Base-by-base conservation (phyloP, 2,329 filamentous ascomycete species). In the Stemphylium vesicarium region DNA sequence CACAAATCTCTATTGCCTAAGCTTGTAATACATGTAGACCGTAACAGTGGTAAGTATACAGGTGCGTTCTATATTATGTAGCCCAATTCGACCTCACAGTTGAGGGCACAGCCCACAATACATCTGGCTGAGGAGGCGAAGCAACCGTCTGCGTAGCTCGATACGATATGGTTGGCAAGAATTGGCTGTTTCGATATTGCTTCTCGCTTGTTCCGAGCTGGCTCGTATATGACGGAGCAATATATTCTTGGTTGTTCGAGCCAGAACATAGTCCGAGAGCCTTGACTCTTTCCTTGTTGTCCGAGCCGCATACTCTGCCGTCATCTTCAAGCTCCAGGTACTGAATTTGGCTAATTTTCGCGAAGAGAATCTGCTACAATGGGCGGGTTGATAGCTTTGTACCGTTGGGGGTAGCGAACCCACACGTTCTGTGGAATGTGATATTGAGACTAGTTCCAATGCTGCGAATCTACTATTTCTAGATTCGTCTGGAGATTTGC, bases 341-440 rank as follows among this genome's bases (percentile, higher is more conserved):
- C 6, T 13, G 1, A 13, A 50, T 18, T 2, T 50, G 8, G 22
- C 32, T 50, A 13, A 43, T 38, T 7, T 4, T 4, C 11, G 6
- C n/a, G 22, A 22, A 50, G 31, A 0, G 22, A 1, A 20, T 37
- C 15, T 13, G n/a, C 47, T 43, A 50, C 11, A 12, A 50, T 22
- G 4, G 22, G 47, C 13, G 2, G n/a, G 2, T 50, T 43, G 8
- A 50, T 37, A 22, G 38, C 38, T 35, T 16, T 50, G 10, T 50
- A 50, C 2, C 7, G 11, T 9, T 43, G n/a, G 9, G 47, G 42
- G 12, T 56, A 56, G 37, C 32, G 32, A 35, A 56, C 22, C 53
- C 16, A 56, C 8, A 56, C 47, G 13, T 47, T 47, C 13, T 56
- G 37, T n/a, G 20, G 47, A 47, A 51, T 46, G 22, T 39, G 18